Evolutionary conservation across 495 filamentous ascomycete genomes (phyloP).

Genomic region (Penicillium mononematosum): DNA sequence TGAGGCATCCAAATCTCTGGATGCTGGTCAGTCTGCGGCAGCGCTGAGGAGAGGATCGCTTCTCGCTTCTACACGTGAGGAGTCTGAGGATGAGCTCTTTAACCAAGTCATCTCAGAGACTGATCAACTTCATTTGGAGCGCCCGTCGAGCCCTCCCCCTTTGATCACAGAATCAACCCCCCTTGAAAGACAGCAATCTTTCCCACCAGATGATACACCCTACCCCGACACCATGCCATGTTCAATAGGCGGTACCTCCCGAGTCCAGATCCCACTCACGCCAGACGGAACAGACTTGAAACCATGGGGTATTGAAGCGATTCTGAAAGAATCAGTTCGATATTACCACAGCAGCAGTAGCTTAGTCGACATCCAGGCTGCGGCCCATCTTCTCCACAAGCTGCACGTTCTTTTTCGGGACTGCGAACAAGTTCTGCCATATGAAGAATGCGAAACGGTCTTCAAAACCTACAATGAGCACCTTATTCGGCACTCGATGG

Average conservation of each 20-base stretch:
- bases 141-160: constrained; percentile 43
- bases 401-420: constrained; percentile 42
- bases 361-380: constrained; percentile 46
- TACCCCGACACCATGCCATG: neutral
- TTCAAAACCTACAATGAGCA: constrained; percentile 64
- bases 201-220: neutral
- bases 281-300: constrained; percentile 35
- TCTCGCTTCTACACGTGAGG: constrained; percentile 28
- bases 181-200: constrained; percentile 17
- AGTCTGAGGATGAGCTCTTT: constrained; percentile 22
- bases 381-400: constrained; percentile 48
- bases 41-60: constrained; percentile 25
- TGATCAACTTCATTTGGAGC: constrained; percentile 36
- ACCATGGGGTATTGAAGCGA: constrained; percentile 50
- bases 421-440: constrained; percentile 44
- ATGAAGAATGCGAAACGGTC: constrained; percentile 48
- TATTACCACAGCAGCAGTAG: constrained; percentile 43
- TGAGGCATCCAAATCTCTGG: constrained; percentile 17
- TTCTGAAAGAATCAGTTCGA: constrained; percentile 45
- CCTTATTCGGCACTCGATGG: constrained; percentile 62
- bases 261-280: constrained; percentile 32
- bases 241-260: constrained; percentile 26
- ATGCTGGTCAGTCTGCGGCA: constrained; percentile 15
- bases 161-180: constrained; percentile 41
- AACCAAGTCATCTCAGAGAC: constrained; percentile 25